These are phyloP conservation scores for Cicer pinnatifidum DNA, from an alignment of 306 rosid genomes.

Conservation along the genomic window DNA sequence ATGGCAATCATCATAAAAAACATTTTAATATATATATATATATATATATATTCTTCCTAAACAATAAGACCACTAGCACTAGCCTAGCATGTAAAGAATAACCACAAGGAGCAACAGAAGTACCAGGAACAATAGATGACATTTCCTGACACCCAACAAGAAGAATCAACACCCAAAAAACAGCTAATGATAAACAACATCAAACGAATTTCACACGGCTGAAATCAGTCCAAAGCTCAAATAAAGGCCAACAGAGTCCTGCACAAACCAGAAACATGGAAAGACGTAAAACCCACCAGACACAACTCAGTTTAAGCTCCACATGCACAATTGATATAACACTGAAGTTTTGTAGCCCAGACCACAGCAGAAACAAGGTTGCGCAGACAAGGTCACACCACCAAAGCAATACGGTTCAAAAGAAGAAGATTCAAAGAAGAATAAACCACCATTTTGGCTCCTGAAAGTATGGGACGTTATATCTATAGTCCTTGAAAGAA, in stretches of 20 bases:
- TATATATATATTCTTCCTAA: not conserved
- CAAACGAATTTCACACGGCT: not conserved
- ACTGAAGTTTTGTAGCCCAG: constrained; percentile 7
- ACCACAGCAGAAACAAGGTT: not conserved
- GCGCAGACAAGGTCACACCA: not conserved
- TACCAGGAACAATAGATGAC: not conserved
- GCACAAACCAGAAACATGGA: constrained; percentile 31
- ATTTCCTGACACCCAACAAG: constrained; percentile 17
- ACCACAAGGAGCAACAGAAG: constrained; percentile 24
- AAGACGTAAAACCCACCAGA: constrained; percentile 29
- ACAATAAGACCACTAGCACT: not conserved
- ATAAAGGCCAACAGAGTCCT: not conserved
- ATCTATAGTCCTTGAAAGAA: not conserved
- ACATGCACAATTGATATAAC: not conserved
- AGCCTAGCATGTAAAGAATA: not conserved
- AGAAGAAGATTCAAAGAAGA: not conserved
- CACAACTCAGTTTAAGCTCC: constrained; percentile 8
- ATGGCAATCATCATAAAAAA: not conserved
- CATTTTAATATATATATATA: not conserved
- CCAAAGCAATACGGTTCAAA: constrained; percentile 5
- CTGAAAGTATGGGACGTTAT: not conserved
- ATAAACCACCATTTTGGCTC: not conserved
- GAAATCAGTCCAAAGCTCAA: constrained; percentile 11
- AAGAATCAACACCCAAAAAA: constrained; percentile 21
- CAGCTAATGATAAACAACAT: constrained; percentile 13